phyloP scores from a whole-genome alignment of 2,329 filamentous ascomycete genomes.

The Leptosphaerulina australis region DNA sequence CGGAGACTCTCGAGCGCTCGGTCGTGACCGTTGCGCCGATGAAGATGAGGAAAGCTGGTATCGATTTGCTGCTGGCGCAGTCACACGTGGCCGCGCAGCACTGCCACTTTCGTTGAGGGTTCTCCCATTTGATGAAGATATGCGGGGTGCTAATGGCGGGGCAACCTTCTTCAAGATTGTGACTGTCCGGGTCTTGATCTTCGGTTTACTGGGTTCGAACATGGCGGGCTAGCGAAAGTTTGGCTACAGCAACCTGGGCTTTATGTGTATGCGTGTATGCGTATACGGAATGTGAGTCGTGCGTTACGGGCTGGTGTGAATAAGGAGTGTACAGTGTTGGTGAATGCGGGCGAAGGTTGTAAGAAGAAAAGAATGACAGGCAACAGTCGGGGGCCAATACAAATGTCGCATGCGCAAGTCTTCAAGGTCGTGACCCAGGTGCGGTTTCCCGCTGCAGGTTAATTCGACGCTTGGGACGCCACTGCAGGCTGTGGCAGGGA shows the following conservation, averaged over 20 bases:
- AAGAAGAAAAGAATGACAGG: conserved; percentile 19
- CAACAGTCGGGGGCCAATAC: conserved; percentile 27
- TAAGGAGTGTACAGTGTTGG: neutral
- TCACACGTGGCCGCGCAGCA: conserved; percentile 15
- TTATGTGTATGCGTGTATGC: conserved; percentile 4
- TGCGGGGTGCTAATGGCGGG: conserved; percentile 20
- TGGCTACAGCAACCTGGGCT: conserved; percentile 2
- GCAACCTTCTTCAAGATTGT: conserved; percentile 35
- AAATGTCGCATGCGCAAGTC: conserved; percentile 20
- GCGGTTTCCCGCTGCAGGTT: conserved; percentile 21
- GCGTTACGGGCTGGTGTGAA: conserved; percentile 10
- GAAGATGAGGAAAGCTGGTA: conserved; percentile 35
- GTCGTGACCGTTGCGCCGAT: conserved; percentile 20
- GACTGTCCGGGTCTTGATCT: conserved; percentile 44
- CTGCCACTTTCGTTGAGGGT: conserved; percentile 18
- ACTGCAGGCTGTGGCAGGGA: conserved; percentile 27
- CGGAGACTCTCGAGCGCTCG: conserved; percentile 31
- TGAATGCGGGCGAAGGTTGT: neutral
- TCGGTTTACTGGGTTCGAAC: conserved; percentile 41
- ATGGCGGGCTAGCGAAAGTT: conserved; percentile 25
- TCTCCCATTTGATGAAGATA: conserved; percentile 19
- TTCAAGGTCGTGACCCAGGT: conserved; percentile 22
- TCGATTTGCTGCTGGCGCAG: conserved; percentile 34
- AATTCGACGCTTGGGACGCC: conserved; percentile 32
- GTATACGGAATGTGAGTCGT: conserved; percentile 2